Conservation (phyloP, 164 flowering plant species). For the Akebia trifoliata region DNA sequence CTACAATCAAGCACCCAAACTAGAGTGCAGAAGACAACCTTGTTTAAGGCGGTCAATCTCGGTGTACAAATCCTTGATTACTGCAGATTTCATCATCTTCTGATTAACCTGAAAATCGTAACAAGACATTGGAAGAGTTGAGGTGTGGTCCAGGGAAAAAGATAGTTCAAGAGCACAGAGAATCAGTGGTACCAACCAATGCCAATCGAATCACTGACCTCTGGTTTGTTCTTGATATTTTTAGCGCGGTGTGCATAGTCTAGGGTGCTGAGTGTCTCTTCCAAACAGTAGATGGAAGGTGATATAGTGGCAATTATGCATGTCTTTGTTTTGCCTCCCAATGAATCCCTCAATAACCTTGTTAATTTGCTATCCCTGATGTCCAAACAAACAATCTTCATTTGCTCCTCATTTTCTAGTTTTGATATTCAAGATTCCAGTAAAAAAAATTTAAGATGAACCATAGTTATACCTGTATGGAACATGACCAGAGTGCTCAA, state of each 20-base stretch:
- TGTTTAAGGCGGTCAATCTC: slow-evolving; percentile 96
- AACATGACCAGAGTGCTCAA: slow-evolving; percentile 80
- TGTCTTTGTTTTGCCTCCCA: slow-evolving; percentile 90
- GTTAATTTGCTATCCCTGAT: slow-evolving; percentile 84
- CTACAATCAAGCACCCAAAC: slow-evolving; percentile 3
- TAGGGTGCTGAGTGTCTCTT: slow-evolving; percentile 91
- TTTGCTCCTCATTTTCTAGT: neutral
- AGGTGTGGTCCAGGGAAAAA: neutral
- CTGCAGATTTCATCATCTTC: slow-evolving; percentile 97
- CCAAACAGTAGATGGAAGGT: slow-evolving; percentile 70
- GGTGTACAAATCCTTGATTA: slow-evolving; percentile 87
- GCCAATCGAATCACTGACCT: slow-evolving; percentile 43
- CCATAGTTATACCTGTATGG: slow-evolving; percentile 60
- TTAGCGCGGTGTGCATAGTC: slow-evolving; percentile 99
- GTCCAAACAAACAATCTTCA: slow-evolving; percentile 8
- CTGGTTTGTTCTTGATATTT: slow-evolving; percentile 92
- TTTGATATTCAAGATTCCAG: neutral
- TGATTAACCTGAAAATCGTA: slow-evolving; percentile 70
- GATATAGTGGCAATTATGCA: slow-evolving; percentile 84
- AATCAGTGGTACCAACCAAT: neutral
- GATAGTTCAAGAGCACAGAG: neutral
- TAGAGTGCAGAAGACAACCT: slow-evolving; percentile 49
- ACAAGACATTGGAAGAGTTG: slow-evolving; percentile 9
- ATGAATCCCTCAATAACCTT: slow-evolving; percentile 71
- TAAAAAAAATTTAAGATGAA: slow-evolving; percentile 4